These are phyloP conservation scores for Thermochaetoides thermophila DNA, from an alignment of 495 filamentous ascomycete genomes.

Conservation along the genomic window DNA sequence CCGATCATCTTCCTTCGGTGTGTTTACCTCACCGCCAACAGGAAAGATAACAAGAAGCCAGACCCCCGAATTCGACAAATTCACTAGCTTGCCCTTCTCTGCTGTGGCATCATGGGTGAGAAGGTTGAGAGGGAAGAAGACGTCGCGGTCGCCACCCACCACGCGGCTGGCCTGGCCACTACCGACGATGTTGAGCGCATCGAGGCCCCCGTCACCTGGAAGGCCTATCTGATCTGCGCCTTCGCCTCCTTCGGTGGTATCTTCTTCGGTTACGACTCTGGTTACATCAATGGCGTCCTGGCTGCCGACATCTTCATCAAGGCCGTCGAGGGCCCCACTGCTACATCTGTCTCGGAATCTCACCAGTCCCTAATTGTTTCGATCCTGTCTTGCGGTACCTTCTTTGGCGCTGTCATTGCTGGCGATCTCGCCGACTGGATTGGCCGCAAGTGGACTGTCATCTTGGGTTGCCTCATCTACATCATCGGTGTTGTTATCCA, in stretches of 20 bases:
- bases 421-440: constrained; percentile 55
- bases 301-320: constrained; percentile 37
- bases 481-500: constrained; percentile 49
- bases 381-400: constrained; percentile 61
- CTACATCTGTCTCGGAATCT: constrained; percentile 14
- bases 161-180: constrained; percentile 8
- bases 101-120: no score
- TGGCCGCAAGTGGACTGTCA: constrained; percentile 54
- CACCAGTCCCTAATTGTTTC: constrained; percentile 53
- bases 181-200: constrained; percentile 34
- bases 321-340: constrained; percentile 23
- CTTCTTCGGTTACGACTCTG: constrained; percentile 51
- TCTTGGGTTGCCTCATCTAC: constrained; percentile 50
- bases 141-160: constrained; percentile 2
- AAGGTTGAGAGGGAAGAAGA: constrained; percentile 12
- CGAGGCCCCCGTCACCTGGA: constrained; percentile 50
- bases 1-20: no score
- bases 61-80: no score
- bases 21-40: no score
- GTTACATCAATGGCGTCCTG: constrained; percentile 48
- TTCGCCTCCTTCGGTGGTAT: constrained; percentile 58
- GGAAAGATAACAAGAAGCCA: no score
- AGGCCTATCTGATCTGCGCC: constrained; percentile 54
- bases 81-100: no score
- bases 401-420: constrained; percentile 58